These are phyloP conservation scores for Neonectria hederae DNA, from an alignment of 2,329 filamentous ascomycete species.

Conservation along the genomic window DNA sequence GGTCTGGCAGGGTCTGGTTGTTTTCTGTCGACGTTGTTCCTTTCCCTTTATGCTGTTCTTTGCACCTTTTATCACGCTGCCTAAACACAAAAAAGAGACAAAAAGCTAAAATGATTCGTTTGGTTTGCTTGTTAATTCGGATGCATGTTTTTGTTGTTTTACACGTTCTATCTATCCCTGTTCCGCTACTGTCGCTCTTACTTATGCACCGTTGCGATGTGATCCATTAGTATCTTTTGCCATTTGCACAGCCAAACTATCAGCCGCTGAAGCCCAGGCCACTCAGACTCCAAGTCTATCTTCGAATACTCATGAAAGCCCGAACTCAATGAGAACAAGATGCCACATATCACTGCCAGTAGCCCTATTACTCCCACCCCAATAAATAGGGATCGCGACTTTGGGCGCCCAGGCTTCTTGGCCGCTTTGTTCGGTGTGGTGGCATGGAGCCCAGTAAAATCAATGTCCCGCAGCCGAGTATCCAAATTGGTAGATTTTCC, in stretches of 20 bases:
- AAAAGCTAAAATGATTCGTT: neutral
- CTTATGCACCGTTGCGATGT: neutral
- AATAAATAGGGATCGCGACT: neutral
- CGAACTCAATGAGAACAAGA: neutral
- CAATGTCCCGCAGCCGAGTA: neutral
- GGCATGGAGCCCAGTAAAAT: neutral
- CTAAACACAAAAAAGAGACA: neutral
- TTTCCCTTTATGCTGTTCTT: neutral
- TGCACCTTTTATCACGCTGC: too few species aligned
- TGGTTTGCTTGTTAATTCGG: neutral
- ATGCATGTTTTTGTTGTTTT: neutral
- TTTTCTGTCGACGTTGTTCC: too few species aligned
- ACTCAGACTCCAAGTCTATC: neutral
- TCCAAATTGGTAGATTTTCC: neutral
- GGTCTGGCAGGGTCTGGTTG: too few species aligned
- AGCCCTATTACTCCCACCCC: neutral
- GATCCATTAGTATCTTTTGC: neutral
- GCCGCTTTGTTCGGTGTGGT: neutral
- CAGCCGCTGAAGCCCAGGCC: neutral
- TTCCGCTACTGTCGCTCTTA: neutral
- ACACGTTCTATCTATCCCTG: neutral
- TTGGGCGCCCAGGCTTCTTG: neutral
- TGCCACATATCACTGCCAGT: neutral
- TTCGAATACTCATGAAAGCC: neutral
- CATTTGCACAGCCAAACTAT: neutral